Percentiles rank a stretch among this genome's conserved stretches.
These are phyloP conservation scores for Psophocarpus tetragonolobus DNA, from an alignment of 306 rosid genomes.

Conservation along the genomic window DNA sequence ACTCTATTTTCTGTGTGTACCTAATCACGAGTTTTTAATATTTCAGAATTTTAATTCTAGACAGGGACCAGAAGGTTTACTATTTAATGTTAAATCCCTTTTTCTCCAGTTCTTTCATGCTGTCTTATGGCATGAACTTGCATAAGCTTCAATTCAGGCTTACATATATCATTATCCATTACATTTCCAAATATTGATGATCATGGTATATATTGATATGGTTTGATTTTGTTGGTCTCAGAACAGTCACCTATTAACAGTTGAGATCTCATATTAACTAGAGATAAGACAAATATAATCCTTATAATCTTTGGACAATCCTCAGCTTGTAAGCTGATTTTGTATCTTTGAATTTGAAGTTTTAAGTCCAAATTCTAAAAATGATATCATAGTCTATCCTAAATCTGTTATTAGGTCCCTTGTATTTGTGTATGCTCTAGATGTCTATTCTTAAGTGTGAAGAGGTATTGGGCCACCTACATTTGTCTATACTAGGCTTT, in stretches of 20 bases:
- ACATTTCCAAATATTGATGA: background rate
- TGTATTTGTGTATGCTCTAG: background rate
- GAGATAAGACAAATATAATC: background rate
- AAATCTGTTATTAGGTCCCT: background rate
- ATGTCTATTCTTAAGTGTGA: background rate
- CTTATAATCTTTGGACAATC: background rate
- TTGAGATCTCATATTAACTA: background rate
- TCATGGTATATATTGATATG: background rate
- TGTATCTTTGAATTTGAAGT: background rate
- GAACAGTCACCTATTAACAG: background rate
- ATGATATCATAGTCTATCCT: background rate
- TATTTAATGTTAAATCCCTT: background rate
- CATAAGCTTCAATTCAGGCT: background rate
- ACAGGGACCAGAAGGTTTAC: background rate
- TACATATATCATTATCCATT: background rate
- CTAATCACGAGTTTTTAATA: background rate
- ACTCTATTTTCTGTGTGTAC: background rate
- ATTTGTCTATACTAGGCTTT: background rate
- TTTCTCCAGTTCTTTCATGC: conserved; percentile 2
- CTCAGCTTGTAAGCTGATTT: too few relatives aligned
- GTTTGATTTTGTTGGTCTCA: background rate
- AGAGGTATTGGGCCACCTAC: background rate
- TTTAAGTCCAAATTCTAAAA: background rate
- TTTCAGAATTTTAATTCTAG: background rate
- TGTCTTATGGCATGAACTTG: background rate